Percentiles rank a stretch among this genome's conserved stretches.
These are phyloP conservation scores for Coemansia erecta DNA, from an alignment of 192 early-diverging fungal genomes.

Conservation along the genomic window DNA sequence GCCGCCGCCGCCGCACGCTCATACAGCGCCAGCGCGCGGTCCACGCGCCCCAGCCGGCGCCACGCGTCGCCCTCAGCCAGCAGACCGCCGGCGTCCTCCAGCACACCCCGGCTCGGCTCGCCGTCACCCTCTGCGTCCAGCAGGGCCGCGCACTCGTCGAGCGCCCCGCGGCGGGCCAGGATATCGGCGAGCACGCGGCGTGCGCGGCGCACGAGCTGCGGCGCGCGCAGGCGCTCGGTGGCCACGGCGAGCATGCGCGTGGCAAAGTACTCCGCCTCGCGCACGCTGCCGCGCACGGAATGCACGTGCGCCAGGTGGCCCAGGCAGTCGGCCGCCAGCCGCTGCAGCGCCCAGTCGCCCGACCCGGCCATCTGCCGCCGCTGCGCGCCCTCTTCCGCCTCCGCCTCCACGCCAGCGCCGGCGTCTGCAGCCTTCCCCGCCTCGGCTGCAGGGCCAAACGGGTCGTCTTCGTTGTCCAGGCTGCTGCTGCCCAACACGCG, in stretches of 20 bases:
- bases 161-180: slow-evolving; percentile 30
- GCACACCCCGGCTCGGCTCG: too few species aligned
- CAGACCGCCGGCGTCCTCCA: slow-evolving; percentile 12
- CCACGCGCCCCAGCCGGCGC: slow-evolving; percentile 17
- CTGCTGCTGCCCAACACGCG: too few species aligned
- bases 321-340: slow-evolving; percentile 33
- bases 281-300: slow-evolving; percentile 40
- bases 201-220: slow-evolving; percentile 18
- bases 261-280: slow-evolving; percentile 44
- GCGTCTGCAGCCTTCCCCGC: background rate
- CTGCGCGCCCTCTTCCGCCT: slow-evolving; percentile 16
- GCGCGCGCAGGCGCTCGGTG: slow-evolving; percentile 19
- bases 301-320: slow-evolving; percentile 31
- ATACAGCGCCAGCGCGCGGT: slow-evolving; percentile 17
- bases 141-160: slow-evolving; percentile 22
- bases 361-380: background rate
- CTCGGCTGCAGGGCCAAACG: background rate
- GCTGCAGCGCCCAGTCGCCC: slow-evolving; percentile 47
- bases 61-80: slow-evolving; percentile 38
- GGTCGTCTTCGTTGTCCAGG: background rate
- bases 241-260: slow-evolving; percentile 26
- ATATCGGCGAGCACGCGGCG: slow-evolving; percentile 25
- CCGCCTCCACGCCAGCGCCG: background rate
- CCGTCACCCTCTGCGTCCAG: too few species aligned
- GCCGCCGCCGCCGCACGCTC: slow-evolving; percentile 10